A percentile compares a stretch with the other conserved stretches of the same genome.
phyloP scores from a whole-genome alignment of 805 yeast species.

The Saccharomycopsis fodiens region DNA sequence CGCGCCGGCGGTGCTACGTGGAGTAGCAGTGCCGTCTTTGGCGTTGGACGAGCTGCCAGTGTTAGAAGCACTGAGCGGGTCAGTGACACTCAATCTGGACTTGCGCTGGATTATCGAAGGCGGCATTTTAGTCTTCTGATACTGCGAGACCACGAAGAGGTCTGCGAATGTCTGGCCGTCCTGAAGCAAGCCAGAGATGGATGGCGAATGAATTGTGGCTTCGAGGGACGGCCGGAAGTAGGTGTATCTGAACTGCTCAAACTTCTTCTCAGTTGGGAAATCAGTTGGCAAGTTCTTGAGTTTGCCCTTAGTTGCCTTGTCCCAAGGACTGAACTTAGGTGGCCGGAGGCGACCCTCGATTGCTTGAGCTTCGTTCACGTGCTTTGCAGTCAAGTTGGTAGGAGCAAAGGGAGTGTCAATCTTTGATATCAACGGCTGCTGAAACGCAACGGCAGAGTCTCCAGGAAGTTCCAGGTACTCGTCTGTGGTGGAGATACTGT shows the following conservation, averaged over 20 bases:
- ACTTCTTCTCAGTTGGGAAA: conserved; percentile 9
- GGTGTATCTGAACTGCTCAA: conserved; percentile 70
- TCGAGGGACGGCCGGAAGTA: conserved; percentile 86
- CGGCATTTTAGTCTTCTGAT: conserved; percentile 22
- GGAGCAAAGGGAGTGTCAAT: neutral
- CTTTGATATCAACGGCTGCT: neutral
- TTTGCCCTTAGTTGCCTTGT: conserved; percentile 25
- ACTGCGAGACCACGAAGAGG: conserved; percentile 45
- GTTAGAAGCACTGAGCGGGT: conserved; percentile 16
- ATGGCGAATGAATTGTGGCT: conserved; percentile 85
- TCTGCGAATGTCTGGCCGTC: conserved; percentile 55
- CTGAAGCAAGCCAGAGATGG: conserved; percentile 71
- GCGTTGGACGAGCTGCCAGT: neutral
- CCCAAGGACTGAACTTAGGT: conserved; percentile 70
- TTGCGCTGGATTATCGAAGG: conserved; percentile 17
- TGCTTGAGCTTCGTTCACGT: conserved; percentile 42
- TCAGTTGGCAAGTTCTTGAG: conserved; percentile 15
- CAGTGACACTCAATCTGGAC: conserved; percentile 1
- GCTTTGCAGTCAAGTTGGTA: conserved; percentile 30
- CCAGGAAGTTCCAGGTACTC: conserved; percentile 4
- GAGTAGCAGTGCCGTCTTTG: conserved; percentile 11
- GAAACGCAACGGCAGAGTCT: conserved; percentile 14
- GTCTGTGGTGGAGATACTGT: conserved; percentile 12
- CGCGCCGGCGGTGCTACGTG: conserved; percentile 3
- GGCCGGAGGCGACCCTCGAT: conserved; percentile 66